A percentile compares a stretch with the other conserved stretches of the same genome.
phyloP scores from a whole-genome alignment of 768 basidiomycete species.

The Boletus eberwhitei region DNA sequence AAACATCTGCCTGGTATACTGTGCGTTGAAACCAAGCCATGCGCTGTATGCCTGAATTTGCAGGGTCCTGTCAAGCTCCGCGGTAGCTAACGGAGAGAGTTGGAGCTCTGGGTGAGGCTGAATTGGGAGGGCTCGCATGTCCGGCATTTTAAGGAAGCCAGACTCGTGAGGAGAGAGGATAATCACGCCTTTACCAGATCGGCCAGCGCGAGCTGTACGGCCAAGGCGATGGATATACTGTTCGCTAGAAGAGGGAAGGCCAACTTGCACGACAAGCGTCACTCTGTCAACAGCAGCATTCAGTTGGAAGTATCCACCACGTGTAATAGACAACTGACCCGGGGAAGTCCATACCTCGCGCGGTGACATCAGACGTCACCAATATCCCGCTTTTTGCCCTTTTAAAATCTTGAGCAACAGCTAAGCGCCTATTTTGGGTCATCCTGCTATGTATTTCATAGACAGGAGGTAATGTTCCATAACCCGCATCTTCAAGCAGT shows the following conservation, averaged over 20 bases:
- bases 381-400: conserved; percentile 43
- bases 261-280: conserved; percentile 58
- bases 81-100: conserved; percentile 21
- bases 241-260: conserved; percentile 65
- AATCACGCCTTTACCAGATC: conserved; percentile 55
- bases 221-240: conserved; percentile 81
- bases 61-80: conserved; percentile 33
- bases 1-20: conserved; percentile 33
- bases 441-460: conserved; percentile 59
- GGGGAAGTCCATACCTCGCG: conserved; percentile 68
- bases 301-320: background rate
- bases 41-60: conserved; percentile 54
- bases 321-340: conserved; percentile 33
- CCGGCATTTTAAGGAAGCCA: conserved; percentile 42
- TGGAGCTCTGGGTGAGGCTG: conserved; percentile 28
- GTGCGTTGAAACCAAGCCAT: conserved; percentile 57
- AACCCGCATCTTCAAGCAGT: conserved; percentile 32
- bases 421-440: conserved; percentile 46
- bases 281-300: conserved; percentile 36
- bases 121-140: conserved; percentile 41
- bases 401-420: conserved; percentile 50
- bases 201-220: conserved; percentile 72
- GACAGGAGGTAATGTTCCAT: conserved; percentile 33
- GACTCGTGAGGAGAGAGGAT: conserved; percentile 51
- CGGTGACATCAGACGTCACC: conserved; percentile 55